Conservation (phyloP, 140 eudicot species). For the Anethum foeniculum region DNA sequence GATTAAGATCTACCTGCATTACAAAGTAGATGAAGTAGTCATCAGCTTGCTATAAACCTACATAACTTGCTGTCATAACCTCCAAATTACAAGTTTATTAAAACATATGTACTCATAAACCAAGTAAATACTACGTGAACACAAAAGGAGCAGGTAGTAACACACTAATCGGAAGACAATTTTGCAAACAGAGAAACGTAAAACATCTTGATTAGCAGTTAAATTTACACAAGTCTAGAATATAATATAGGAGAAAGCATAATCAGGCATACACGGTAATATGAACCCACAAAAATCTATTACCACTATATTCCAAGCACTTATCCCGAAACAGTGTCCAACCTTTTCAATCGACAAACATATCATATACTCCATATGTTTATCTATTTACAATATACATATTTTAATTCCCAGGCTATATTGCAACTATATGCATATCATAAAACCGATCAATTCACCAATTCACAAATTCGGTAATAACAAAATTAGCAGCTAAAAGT, state of each 20-base stretch:
- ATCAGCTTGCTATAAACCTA: not conserved
- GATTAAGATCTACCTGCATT: constrained; percentile 56
- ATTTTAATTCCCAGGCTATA: not conserved
- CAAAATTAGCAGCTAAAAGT: not conserved
- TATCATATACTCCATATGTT: not conserved
- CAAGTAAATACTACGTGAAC: not conserved
- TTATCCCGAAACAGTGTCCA: not conserved
- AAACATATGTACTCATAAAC: not conserved
- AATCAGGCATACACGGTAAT: not conserved
- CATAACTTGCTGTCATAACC: not conserved
- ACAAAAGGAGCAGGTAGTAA: not conserved
- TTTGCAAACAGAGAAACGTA: not conserved
- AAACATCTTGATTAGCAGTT: not conserved
- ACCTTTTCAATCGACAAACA: not conserved
- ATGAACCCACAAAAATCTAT: not conserved
- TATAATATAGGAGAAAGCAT: not conserved
- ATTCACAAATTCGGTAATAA: not conserved
- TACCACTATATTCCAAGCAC: not conserved
- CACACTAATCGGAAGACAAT: not conserved
- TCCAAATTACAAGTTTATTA: not conserved
- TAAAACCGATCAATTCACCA: not conserved
- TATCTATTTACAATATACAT: not conserved
- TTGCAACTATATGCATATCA: not conserved
- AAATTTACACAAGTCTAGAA: not conserved
- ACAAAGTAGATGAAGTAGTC: not conserved